Base-by-base conservation (phyloP, 2,329 filamentous ascomycete genomes). In the Paramyrothecium roridum region DNA sequence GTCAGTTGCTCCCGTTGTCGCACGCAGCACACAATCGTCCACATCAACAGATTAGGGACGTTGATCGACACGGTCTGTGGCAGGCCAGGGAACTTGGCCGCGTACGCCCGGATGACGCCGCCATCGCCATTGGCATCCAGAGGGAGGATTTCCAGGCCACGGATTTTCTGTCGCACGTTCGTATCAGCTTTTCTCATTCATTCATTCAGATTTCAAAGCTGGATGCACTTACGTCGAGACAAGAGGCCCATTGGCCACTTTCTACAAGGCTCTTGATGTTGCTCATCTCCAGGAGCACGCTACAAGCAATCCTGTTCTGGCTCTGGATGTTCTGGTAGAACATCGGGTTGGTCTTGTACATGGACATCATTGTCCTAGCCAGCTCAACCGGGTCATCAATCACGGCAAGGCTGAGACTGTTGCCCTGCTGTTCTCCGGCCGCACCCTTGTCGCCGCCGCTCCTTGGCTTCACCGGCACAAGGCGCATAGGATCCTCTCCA, bases 31-130 rank as follows among this genome's bases (percentile, higher is more conserved):
- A 88, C 83, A 62, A 99, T 91, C 51, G 91, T 91, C 95, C 95
- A 98, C 76, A 96, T 88, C 59, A 99, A 82, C 59, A 98, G 80
- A 71, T 93, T 91, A 19, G 93, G 93, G 64, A 97, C 87, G 66
- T 95, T 96, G 69, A 91, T 87, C 3, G 93, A 88, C 45, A 99
- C 89, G 8, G 92, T 85, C 62, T 91, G 85, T 3, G 91, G 84
- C 45, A 96, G 82, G 2, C 82, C 80, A 17, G 90, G 84, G 75
- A 99, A 98, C 58, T 87, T 88, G 64, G 90, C 86, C 1, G 93
- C 92, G 57, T 87, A 87, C 61, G 82, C 82, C 59, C 95, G 90
- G 73, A 99, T 93, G 50, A 80, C 82, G 64, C 85, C 83, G 56
- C 95, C 85, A 66, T 93, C 88, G 65, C 91, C 90, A 22, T 77